Conservation (phyloP, 345 rosid genomes). For the Euphorbia peplus region DNA sequence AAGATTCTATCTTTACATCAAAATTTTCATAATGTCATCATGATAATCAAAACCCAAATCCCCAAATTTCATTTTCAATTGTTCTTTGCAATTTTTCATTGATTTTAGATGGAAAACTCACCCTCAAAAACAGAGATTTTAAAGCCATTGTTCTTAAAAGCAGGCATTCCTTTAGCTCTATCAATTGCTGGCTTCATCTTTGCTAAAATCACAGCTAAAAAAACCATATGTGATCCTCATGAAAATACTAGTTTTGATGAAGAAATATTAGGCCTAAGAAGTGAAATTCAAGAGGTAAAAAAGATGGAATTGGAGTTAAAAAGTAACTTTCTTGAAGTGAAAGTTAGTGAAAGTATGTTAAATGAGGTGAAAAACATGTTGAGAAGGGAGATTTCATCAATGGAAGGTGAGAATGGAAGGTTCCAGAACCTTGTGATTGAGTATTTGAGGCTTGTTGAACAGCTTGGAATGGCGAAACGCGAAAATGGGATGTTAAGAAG, state of each 20-base stretch:
- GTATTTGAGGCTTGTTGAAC: conserved; percentile 36
- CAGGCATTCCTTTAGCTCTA: conserved; percentile 57
- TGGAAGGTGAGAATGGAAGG: conserved; percentile 48
- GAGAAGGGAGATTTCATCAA: conserved; percentile 44
- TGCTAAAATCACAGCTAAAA: conserved; percentile 43
- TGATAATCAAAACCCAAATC: background rate
- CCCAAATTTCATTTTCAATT: background rate
- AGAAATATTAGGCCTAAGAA: conserved; percentile 38
- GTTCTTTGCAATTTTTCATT: background rate
- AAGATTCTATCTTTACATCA: conserved; percentile 32
- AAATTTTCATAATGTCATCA: background rate
- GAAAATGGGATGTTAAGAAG: conserved; percentile 44
- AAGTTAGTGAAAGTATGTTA: conserved; percentile 56
- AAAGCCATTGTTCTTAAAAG: conserved; percentile 60
- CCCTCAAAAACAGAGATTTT: conserved; percentile 36
- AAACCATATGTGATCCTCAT: conserved; percentile 19
- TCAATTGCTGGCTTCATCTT: conserved; percentile 59
- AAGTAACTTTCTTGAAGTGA: conserved; percentile 40
- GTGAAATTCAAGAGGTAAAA: conserved; percentile 42
- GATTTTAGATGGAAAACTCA: conserved; percentile 37
- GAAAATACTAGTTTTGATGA: conserved; percentile 23
- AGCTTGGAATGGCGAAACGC: conserved; percentile 35
- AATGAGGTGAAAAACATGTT: conserved; percentile 45
- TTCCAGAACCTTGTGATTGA: conserved; percentile 32
- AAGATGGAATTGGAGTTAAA: conserved; percentile 45